Percentiles rank a stretch among this genome's conserved stretches.
phyloP scores from a whole-genome alignment of 2,329 filamentous ascomycete genomes.

The Ciborinia camelliae region DNA sequence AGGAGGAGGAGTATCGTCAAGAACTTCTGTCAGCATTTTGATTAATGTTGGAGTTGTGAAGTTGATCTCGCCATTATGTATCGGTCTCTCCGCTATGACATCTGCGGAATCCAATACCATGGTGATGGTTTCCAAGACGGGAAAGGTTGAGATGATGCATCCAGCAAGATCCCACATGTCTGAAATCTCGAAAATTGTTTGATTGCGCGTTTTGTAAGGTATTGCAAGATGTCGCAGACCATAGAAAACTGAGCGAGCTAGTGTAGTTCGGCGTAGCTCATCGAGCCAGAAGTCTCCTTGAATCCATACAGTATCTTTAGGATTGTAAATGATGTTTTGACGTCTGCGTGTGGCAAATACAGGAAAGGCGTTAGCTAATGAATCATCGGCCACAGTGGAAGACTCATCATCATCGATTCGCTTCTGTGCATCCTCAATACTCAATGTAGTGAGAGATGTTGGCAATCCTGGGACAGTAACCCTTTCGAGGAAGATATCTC shows the following conservation, averaged over 20 bases:
- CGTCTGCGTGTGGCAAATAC: not conserved
- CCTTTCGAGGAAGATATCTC: not conserved
- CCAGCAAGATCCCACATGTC: not conserved
- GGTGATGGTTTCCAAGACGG: not conserved
- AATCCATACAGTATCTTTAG: conserved; percentile 3
- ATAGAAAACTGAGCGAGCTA: not conserved
- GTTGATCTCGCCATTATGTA: not conserved
- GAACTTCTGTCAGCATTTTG: not conserved
- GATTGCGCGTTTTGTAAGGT: not conserved
- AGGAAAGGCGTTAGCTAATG: not conserved
- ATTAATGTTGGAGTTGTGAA: not conserved
- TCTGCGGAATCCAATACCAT: not conserved
- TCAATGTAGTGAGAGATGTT: not conserved
- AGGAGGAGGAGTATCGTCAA: not conserved
- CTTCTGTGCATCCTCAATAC: not conserved
- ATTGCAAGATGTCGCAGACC: not conserved
- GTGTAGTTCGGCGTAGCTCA: not conserved
- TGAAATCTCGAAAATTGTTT: not conserved
- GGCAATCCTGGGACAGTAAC: not conserved
- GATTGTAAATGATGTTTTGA: not conserved
- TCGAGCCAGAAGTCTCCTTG: conserved; percentile 14
- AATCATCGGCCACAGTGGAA: not conserved
- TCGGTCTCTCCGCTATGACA: not conserved
- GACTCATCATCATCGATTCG: too few relatives aligned
- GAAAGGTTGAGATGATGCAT: not conserved